These are phyloP conservation scores for Calonectria montana DNA, from an alignment of 2,329 filamentous ascomycete species.

Conservation along the genomic window DNA sequence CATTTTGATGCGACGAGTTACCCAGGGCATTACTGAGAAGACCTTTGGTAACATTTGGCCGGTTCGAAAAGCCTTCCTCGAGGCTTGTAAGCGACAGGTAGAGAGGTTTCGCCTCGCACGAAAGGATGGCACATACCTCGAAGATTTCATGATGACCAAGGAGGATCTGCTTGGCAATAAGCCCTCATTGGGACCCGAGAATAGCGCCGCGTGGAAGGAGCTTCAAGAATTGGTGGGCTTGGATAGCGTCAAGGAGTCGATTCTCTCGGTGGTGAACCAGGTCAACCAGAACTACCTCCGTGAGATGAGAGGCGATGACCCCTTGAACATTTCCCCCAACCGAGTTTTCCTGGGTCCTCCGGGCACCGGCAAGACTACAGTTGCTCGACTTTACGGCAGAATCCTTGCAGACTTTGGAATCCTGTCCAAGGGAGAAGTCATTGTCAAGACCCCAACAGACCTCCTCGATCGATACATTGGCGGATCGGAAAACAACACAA, in stretches of 20 bases:
- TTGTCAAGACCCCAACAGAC: slow-evolving; percentile 78
- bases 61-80: slow-evolving; percentile 65
- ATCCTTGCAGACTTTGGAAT: slow-evolving; percentile 76
- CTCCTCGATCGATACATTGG: slow-evolving; percentile 75
- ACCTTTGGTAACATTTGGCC: slow-evolving; percentile 79
- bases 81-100: slow-evolving; percentile 68
- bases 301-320: slow-evolving; percentile 69
- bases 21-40: slow-evolving; percentile 67
- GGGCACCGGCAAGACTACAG: slow-evolving; percentile 79
- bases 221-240: slow-evolving; percentile 71
- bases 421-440: slow-evolving; percentile 61
- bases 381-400: slow-evolving; percentile 76
- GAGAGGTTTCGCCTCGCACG: slow-evolving; percentile 59
- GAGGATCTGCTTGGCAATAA: slow-evolving; percentile 78
- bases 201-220: slow-evolving; percentile 67
- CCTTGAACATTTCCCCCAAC: slow-evolving; percentile 71
- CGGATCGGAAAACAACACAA: slow-evolving; percentile 76
- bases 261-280: slow-evolving; percentile 56
- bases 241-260: slow-evolving; percentile 66
- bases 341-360: slow-evolving; percentile 77
- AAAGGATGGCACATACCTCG: slow-evolving; percentile 35
- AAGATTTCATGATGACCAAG: slow-evolving; percentile 56
- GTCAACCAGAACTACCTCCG: slow-evolving; percentile 72
- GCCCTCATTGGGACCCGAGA: slow-evolving; percentile 63
- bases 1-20: slow-evolving; percentile 70